Evolutionary conservation across 441 rosid species (phyloP), one percentile per base, ranked within the genome.

Genomic region (Corymbia calophylla): DNA sequence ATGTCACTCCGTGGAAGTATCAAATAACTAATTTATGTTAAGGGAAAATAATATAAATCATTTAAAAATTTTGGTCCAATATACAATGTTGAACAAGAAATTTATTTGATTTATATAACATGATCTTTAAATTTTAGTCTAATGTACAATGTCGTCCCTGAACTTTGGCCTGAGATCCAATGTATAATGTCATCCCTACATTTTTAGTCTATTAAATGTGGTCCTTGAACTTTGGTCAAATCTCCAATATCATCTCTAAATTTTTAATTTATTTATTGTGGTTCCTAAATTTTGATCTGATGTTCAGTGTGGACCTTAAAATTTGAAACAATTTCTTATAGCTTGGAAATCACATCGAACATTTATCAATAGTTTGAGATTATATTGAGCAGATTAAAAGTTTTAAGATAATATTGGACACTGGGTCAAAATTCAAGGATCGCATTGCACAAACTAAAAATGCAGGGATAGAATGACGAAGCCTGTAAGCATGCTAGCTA

Each of bases 181-280:
- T 0, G 5, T 19, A 4, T 3, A 70, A 70, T 70, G 48, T 19
- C 4, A 14, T 35, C 0, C 27, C 7, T 70, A 10, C 7, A 70
- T 10, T 62, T 62, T 62, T 70, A 19, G 35, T 70, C 6, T 35
- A 8, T 35, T 70, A 8, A 70, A 70, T 35, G 3, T 8, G 8
- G 5, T 32, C 10, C 7, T 0, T 68, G 0, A 31, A 17, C 5
- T 32, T 17, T 68, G 9, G 10, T 32, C 9, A 2, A 31, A 32
- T 70, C 1, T 70, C 4, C 27, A 70, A 35, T 70, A 10, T 19
- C 6, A 2, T 23, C 1, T 4, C 8, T 32, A 18, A 18, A 32
- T 3, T 68, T 68, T 32, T 18, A 32, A 68, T 0, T 27, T 68
- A 2, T 6, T 68, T 5, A 68, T 32, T 32, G 25, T 17, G 21